Conservation (phyloP, 441 rosid species). For the Macaranga tanarius region DNA sequence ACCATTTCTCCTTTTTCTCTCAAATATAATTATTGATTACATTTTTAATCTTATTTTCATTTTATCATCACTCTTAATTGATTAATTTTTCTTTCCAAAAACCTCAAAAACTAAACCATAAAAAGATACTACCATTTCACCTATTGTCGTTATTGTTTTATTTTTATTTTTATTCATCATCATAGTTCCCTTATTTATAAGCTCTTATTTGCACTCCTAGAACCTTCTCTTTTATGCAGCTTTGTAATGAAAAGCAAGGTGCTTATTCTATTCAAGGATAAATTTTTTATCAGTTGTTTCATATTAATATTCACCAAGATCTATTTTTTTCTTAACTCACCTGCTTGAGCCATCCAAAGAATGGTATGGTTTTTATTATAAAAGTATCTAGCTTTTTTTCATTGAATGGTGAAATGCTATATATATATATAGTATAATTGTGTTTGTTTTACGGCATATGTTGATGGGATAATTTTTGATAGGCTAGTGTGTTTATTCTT, state of each 20-base stretch:
- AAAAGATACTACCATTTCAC: slow-evolving; percentile 28
- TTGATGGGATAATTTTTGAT: slow-evolving; percentile 11
- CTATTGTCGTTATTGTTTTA: neutral
- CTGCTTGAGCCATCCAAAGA: slow-evolving; percentile 19
- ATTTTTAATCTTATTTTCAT: too few species aligned
- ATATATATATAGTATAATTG: neutral
- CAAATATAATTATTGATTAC: slow-evolving; percentile 16
- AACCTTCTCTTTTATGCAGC: slow-evolving; percentile 39
- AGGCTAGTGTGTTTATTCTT: too few species aligned
- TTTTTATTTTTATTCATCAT: neutral
- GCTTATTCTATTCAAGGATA: slow-evolving; percentile 20
- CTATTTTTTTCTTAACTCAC: slow-evolving; percentile 27
- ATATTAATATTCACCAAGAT: slow-evolving; percentile 30
- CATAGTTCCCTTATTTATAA: slow-evolving; percentile 20
- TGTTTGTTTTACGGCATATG: neutral
- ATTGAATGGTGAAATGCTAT: slow-evolving; percentile 12
- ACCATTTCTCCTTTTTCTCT: neutral
- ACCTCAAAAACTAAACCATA: slow-evolving; percentile 37
- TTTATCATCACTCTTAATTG: neutral
- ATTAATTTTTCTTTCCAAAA: slow-evolving; percentile 19
- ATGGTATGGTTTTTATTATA: slow-evolving; percentile 31
- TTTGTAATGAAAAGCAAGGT: slow-evolving; percentile 22
- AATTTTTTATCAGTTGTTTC: slow-evolving; percentile 28
- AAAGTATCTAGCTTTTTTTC: slow-evolving; percentile 5
- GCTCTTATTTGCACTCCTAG: slow-evolving; percentile 16